Evolutionary conservation across 352 stramenopile species (phyloP).

Genomic region (Pythium rishiriense): DNA sequence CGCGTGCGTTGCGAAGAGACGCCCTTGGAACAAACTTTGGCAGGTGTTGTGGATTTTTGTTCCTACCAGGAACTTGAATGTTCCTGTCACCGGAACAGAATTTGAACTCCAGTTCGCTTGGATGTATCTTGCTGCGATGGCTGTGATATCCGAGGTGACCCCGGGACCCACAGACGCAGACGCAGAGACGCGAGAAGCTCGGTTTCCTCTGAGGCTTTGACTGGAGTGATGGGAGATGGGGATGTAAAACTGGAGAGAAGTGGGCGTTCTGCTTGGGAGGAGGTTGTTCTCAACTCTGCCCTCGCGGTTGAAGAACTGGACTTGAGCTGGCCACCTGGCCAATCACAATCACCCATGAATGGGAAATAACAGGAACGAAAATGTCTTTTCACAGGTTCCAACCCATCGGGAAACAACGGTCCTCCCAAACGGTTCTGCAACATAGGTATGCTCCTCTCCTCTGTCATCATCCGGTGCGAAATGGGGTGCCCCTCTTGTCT

Average conservation of each 20-base stretch:
- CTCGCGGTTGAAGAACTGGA: conserved; percentile 8
- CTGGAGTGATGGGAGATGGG: background rate
- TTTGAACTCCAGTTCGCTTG: too few species aligned
- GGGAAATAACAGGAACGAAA: conserved; percentile 5
- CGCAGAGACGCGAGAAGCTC: too few species aligned
- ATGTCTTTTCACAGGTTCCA: conserved; percentile 14
- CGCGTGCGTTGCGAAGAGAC: too few species aligned
- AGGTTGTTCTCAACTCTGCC: background rate
- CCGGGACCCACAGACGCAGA: too few species aligned
- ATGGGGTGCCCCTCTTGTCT: too few species aligned
- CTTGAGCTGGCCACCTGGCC: background rate
- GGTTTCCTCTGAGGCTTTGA: background rate
- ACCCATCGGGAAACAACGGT: background rate
- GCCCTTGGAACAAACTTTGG: too few species aligned
- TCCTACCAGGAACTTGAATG: too few species aligned
- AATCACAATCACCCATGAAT: background rate
- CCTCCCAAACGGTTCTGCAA: conserved; percentile 13
- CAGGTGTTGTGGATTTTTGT: too few species aligned
- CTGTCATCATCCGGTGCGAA: conserved; percentile 18
- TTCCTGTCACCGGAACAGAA: too few species aligned
- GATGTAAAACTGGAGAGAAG: background rate
- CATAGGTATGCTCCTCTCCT: conserved; percentile 17
- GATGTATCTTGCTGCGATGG: too few species aligned
- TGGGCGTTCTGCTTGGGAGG: conserved; percentile 4
- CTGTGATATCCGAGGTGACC: too few species aligned